Evolutionary conservation across 352 stramenopile genomes (phyloP), one percentile per base, ranked within the genome.

Genomic region (Globisporangium cylindrosporum): DNA sequence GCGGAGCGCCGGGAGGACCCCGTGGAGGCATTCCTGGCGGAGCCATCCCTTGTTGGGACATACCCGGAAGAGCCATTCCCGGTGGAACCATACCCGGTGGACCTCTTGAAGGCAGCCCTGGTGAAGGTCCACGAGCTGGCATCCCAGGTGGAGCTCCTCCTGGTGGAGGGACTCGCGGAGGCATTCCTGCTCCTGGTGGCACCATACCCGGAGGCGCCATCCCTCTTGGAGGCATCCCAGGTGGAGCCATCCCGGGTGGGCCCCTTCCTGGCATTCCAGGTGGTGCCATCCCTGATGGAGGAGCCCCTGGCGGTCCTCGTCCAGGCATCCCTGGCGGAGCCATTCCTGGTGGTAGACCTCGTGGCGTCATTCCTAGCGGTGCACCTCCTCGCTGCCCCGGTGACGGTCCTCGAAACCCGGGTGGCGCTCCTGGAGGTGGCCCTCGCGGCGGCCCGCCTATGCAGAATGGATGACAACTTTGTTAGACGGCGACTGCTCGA

Each of bases 371-470:
- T n/a, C 63, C 59, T 24, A 63, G 60, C 25, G 68, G 27, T n/a
- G 32, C 32, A 0, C 24, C 27, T 49, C 79, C 80, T 36, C 67
- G 73, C 41, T 72, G 71, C 20, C 78, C 71, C 43, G 77, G 70
- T 25, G 80, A 80, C 12, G 79, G 73, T 54, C 77, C 80, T 56
- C 75, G 69, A 59, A 73, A 67, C 1, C 69, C 65, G 22, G 64
- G 65, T 7, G 69, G 69, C 15, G 34, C 64, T 46, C 70, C 70
- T 36, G 61, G 61, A 59, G 61, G 61, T 48, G 49, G 62, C 27
- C 62, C 62, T 60, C 62, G 59, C 22, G 69, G 69, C n/a, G 60
- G 70, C 8, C 51, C 66, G 34, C 70, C 70, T 59, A 7, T 2
- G 22, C 53, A 29, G 12, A 29, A 64, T 5, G 9, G 7, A 18